phyloP scores from a whole-genome alignment of 805 yeast genomes.

The Candida khao-thaluensis region DNA sequence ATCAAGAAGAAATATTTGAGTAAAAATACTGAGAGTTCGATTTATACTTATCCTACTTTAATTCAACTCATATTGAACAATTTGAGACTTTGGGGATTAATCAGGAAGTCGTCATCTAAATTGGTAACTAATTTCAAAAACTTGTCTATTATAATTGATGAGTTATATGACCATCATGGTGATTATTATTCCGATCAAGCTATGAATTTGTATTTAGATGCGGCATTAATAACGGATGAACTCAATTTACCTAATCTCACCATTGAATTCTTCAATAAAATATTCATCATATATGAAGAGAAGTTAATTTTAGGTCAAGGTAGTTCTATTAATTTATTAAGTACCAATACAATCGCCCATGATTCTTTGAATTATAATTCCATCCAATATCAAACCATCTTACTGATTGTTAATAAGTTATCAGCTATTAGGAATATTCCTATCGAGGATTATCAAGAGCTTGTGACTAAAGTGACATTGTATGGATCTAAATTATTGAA shows the following conservation, averaged over 20 bases:
- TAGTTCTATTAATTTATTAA: conserved; percentile 2
- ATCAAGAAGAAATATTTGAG: conserved; percentile 46
- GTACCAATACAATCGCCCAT: conserved; percentile 24
- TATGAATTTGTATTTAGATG: conserved; percentile 56
- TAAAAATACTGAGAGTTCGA: conserved; percentile 55
- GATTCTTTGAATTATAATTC: conserved; percentile 47
- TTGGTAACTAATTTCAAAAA: conserved; percentile 67
- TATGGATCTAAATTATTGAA: conserved; percentile 86
- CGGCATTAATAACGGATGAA: conserved; percentile 81
- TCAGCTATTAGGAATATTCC: conserved; percentile 44
- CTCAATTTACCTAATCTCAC: conserved; percentile 66
- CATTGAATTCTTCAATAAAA: conserved; percentile 86
- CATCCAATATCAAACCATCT: conserved; percentile 48
- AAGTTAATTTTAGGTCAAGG: conserved; percentile 30
- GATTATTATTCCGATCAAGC: conserved; percentile 32
- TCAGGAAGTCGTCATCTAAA: conserved; percentile 26
- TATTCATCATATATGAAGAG: conserved; percentile 81
- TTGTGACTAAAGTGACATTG: conserved; percentile 81
- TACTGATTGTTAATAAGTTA: conserved; percentile 47
- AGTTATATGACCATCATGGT: conserved; percentile 48
- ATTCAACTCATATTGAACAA: conserved; percentile 60
- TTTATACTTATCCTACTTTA: conserved; percentile 74
- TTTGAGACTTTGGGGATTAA: conserved; percentile 46
- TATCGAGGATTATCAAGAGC: conserved; percentile 71
- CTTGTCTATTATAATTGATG: conserved; percentile 66